Conservation (phyloP, 768 basidiomycete genomes). For the Leucocoprinus sp. region DNA sequence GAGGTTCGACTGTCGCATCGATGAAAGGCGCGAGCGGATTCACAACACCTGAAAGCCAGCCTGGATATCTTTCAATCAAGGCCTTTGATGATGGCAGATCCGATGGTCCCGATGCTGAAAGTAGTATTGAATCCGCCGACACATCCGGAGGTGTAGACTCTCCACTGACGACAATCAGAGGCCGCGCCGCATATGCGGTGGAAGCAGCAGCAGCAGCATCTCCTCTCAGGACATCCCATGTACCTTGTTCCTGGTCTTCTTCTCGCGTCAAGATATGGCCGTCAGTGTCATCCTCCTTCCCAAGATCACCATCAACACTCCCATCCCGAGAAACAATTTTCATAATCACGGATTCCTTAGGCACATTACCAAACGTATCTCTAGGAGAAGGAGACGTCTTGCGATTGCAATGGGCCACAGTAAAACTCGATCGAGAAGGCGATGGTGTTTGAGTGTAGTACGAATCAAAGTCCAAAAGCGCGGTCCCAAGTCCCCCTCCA, state of each 20-base stretch:
- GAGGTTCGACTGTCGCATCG: constrained; percentile 52
- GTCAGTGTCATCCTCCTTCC: constrained; percentile 13
- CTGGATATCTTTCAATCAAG: constrained; percentile 41
- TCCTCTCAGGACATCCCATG: constrained; percentile 13
- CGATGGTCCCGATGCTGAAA: constrained; percentile 17
- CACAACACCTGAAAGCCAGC: constrained; percentile 56
- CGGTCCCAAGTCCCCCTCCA: neutral
- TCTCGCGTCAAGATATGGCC: constrained; percentile 13
- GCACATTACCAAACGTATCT: constrained; percentile 31
- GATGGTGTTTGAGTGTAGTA: constrained; percentile 16
- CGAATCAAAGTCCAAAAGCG: neutral
- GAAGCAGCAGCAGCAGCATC: constrained; percentile 21
- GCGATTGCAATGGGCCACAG: constrained; percentile 15
- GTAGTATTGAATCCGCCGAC: constrained; percentile 10
- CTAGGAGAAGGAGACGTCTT: constrained; percentile 20
- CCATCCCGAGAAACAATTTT: neutral
- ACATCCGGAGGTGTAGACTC: constrained; percentile 8
- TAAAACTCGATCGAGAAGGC: constrained; percentile 18
- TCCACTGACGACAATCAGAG: constrained; percentile 29
- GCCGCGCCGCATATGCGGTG: constrained; percentile 19
- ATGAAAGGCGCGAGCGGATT: constrained; percentile 56
- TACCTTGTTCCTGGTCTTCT: constrained; percentile 17
- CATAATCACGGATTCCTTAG: constrained; percentile 11
- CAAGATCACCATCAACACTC: neutral
- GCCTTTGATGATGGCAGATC: constrained; percentile 22